Evolutionary conservation across 1,284 basidiomycete species (phyloP), one percentile per base, ranked within the genome.

Genomic region (Trichosporon inkin): DNA sequence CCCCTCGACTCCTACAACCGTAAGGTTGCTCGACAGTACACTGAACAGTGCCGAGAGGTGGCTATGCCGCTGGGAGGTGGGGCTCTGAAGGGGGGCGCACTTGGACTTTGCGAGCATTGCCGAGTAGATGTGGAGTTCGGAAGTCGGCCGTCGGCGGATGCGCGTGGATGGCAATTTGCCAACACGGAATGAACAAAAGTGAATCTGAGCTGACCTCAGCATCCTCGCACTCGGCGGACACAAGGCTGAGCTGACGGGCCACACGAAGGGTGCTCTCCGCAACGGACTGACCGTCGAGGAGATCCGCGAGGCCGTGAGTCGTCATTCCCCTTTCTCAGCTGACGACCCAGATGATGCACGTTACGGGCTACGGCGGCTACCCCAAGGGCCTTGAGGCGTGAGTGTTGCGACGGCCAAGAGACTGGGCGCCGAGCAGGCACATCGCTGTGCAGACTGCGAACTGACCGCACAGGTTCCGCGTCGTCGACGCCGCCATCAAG

Each of bases 301-400:
- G 57, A 64, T 64, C 58, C 63, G 63, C 53, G 63, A 64, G 58
- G 57, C 38, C 32, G 41, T 59, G 22, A 39, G 53, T 39, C 17
- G 28, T 20, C 13, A 10, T 13, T n/a, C 22, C 7, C 22, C 8
- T 8, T n/a, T 8, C 13, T 8, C 10, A 38, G 6, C 36, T 54
- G 53, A 53, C 52, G 11, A 1, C 19, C 53, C 17, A 39, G 36
- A 58, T 62, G 57, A 34, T 64, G 34, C 63, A 64, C 34, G 60
- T 64, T 22, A 59, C 54, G 28, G 63, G 63, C 38, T 64, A 64
- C 63, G 63, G 60, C 40, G 63, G 63, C 10, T 64, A 62, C 60
- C 63, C 63, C 5, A 62, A 62, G 57, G 63, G 63, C 19, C 60
- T 64, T 20, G 58, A 62, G 53, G 63, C 63, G 60, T 63, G 58